Evolutionary conservation across 140 eudicot species (phyloP), one percentile per base, ranked within the genome.

Genomic region (Stevia rebaudiana): DNA sequence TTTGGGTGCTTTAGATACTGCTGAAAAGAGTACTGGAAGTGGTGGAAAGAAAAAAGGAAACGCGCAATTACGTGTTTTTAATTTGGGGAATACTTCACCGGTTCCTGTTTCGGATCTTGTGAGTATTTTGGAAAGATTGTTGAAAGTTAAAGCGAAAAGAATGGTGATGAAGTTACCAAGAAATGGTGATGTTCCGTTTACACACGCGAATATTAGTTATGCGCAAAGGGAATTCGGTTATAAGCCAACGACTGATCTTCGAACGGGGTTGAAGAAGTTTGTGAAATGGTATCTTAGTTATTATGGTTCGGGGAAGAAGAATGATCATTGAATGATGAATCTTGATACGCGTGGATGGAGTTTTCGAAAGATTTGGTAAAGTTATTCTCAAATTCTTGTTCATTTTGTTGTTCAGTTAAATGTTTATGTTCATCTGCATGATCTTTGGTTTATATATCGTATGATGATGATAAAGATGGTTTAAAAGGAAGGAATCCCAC

Each of bases 11-110:
- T 79, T 91, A 72, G 98, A 91, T 71, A 91, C 98, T 1, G 96
- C 98, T 0, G 95, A 91, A 80, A 91, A 91, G 81, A 91, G 98
- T 63, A 91, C 98, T 0, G 98, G 96, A 0, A 91, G 98, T 48
- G 96, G 96, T 19, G 98, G 98, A 63, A 91, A 91, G 82, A 91
- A 91, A 73, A 86, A 74, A 11, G 96, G 91, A 13, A 74, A 86
- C 0, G 98, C 98, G 1, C 98, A 91, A 48, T 70, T 91, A 70
- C 67, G 98, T 54, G 89, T 91, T 35, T 91, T 70, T 18, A 91
- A 91, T 78, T 79, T 91, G 79, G 98, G 98, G 70, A 91, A 91
- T 48, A 91, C 98, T 7, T 87, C 95, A 0, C 98, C 98, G 2
- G 98, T 91, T 50, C 96, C 98, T 24, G 98, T 91, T 21, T 73